A percentile compares a stretch with the other conserved stretches of the same genome.
Conservation (phyloP, 2,329 filamentous ascomycete species). For the Cladosporium sp. region DNA sequence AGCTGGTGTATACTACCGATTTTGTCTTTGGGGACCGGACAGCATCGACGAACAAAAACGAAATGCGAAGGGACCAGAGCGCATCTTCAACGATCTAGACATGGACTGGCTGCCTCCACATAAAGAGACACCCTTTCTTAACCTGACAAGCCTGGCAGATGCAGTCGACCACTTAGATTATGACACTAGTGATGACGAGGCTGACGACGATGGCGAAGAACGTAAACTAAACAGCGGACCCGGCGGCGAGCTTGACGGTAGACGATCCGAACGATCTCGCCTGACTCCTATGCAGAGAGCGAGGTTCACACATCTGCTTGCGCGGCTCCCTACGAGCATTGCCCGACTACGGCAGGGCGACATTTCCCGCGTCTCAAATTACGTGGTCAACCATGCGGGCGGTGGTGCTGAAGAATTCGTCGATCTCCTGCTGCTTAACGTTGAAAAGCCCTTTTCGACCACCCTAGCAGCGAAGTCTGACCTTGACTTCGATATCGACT, state of each 20-base stretch:
- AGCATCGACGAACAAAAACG: constrained; percentile 44
- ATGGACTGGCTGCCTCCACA: constrained; percentile 75
- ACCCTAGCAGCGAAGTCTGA: constrained; percentile 63
- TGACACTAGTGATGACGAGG: constrained; percentile 81
- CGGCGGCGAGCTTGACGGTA: constrained; percentile 36
- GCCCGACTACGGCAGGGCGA: constrained; percentile 76
- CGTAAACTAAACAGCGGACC: constrained; percentile 38
- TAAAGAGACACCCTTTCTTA: constrained; percentile 61
- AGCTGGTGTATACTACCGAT: constrained; percentile 87
- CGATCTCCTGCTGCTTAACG: constrained; percentile 79
- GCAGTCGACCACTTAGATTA: constrained; percentile 82
- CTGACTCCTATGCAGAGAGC: constrained; percentile 80
- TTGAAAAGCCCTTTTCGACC: constrained; percentile 70
- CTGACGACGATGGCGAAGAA: constrained; percentile 52
- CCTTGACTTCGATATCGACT: constrained; percentile 29
- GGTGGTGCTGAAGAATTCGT: constrained; percentile 86
- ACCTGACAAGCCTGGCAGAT: constrained; percentile 64
- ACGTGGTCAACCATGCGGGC: constrained; percentile 83
- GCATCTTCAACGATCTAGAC: constrained; percentile 66
- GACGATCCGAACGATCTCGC: constrained; percentile 49
- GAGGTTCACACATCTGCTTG: constrained; percentile 78
- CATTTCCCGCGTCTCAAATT: constrained; percentile 78
- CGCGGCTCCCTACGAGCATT: constrained; percentile 71
- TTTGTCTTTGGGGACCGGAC: constrained; percentile 67
- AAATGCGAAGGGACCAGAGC: constrained; percentile 28